Evolutionary conservation across 2,329 filamentous ascomycete species (phyloP).

Genomic region (Paramyrothecium roridum): DNA sequence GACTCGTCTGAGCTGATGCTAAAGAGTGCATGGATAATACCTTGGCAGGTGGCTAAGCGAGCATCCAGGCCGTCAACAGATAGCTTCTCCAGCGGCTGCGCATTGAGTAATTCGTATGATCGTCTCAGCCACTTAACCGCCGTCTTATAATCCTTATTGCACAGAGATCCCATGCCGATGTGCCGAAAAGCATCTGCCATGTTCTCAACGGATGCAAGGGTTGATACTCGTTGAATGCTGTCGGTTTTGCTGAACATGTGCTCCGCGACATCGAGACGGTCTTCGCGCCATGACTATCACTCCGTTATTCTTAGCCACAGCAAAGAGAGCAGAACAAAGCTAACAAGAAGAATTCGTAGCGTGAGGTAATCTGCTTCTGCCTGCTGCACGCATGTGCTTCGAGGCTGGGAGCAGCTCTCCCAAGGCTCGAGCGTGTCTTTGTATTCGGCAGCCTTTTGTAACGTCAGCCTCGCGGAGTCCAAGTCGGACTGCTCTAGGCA

Average conservation of each 20-base stretch:
- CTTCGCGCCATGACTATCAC: slow-evolving; percentile 68
- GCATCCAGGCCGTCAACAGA: slow-evolving; percentile 62
- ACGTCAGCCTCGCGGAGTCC: slow-evolving; percentile 54
- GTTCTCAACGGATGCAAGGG: slow-evolving; percentile 52
- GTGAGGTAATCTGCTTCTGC: slow-evolving; percentile 62
- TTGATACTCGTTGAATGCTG: slow-evolving; percentile 33
- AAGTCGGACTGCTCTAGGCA: slow-evolving; percentile 49
- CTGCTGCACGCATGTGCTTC: slow-evolving; percentile 8
- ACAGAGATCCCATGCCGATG: slow-evolving; percentile 62
- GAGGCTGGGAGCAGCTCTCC: too few species aligned
- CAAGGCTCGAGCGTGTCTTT: slow-evolving; percentile 20
- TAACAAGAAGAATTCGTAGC: slow-evolving; percentile 64
- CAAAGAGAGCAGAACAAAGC: slow-evolving; percentile 16
- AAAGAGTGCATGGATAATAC: slow-evolving; percentile 54
- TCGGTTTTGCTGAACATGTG: slow-evolving; percentile 67
- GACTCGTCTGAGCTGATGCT: slow-evolving; percentile 39
- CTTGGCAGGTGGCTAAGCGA: slow-evolving; percentile 63
- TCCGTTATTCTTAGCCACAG: slow-evolving; percentile 8
- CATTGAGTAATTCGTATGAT: slow-evolving; percentile 57
- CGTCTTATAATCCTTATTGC: slow-evolving; percentile 46
- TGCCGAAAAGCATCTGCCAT: slow-evolving; percentile 68
- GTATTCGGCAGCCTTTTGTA: slow-evolving; percentile 63
- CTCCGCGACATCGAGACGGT: slow-evolving; percentile 72
- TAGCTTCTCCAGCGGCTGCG: slow-evolving; percentile 50
- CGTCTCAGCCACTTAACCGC: slow-evolving; percentile 73